A percentile compares a stretch with the other conserved stretches of the same genome.
Conservation (phyloP, 805 yeast species). For the Hagleromyces aurorensis region DNA sequence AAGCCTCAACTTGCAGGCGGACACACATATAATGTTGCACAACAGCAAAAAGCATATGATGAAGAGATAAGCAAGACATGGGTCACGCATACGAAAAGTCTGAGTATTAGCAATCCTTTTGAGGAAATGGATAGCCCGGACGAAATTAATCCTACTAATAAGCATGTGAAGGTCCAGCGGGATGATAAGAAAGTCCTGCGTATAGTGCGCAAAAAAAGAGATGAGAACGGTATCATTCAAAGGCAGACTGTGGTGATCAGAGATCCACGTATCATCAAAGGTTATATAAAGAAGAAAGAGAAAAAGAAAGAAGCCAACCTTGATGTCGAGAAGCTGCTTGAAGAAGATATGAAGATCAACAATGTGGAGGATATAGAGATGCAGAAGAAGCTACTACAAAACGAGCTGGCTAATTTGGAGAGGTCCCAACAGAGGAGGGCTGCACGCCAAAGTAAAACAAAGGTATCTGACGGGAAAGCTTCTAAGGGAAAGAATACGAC, state of each 20-base stretch:
- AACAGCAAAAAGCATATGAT: slow-evolving; percentile 87
- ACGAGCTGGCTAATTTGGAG: slow-evolving; percentile 74
- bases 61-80: slow-evolving; percentile 84
- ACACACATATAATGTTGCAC: slow-evolving; percentile 71
- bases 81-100: slow-evolving; percentile 69
- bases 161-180: slow-evolving; percentile 21
- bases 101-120: slow-evolving; percentile 37
- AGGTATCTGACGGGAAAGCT: slow-evolving; percentile 18
- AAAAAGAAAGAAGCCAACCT: slow-evolving; percentile 54
- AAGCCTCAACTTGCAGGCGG: slow-evolving; percentile 42
- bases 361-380: slow-evolving; percentile 79
- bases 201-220: slow-evolving; percentile 74
- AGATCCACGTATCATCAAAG: slow-evolving; percentile 81
- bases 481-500: slow-evolving; percentile 37
- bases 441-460: slow-evolving; percentile 43
- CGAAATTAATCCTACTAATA: slow-evolving; percentile 30
- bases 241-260: slow-evolving; percentile 68
- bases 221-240: slow-evolving; percentile 79
- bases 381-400: slow-evolving; percentile 68
- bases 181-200: slow-evolving; percentile 39
- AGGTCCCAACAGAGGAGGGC: slow-evolving; percentile 63
- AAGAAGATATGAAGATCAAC: slow-evolving; percentile 34
- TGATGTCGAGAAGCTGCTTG: slow-evolving; percentile 41
- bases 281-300: slow-evolving; percentile 68
- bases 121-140: slow-evolving; percentile 33